Conservation (phyloP, 2,329 filamentous ascomycete species). For the Xenoacremonium recifei region DNA sequence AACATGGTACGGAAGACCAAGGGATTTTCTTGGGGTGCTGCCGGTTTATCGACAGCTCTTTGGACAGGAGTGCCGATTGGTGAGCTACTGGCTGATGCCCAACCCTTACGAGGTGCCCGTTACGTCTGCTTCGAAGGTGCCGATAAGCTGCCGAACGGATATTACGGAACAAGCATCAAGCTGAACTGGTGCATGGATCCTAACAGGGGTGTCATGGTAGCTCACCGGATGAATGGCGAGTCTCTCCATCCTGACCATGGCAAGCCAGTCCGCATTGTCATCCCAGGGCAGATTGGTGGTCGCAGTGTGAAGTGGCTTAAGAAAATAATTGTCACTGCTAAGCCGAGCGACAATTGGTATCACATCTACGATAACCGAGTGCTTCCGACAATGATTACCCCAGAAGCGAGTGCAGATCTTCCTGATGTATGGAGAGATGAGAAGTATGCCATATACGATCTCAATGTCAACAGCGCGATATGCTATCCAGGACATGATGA, state of each 20-base stretch:
- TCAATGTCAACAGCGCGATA: conserved; percentile 82
- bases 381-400: conserved; percentile 80
- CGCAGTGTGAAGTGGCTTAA: conserved; percentile 93
- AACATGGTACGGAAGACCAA: conserved; percentile 89
- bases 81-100: conserved; percentile 68
- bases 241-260: conserved; percentile 79
- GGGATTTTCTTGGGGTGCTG: conserved; percentile 91
- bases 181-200: conserved; percentile 85
- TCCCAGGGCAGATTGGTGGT: conserved; percentile 89
- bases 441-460: conserved; percentile 87
- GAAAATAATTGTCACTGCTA: conserved; percentile 72
- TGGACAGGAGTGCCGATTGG: conserved; percentile 81
- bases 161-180: conserved; percentile 85
- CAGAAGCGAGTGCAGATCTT: conserved; percentile 73
- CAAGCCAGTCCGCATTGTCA: conserved; percentile 75
- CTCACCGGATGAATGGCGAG: conserved; percentile 89
- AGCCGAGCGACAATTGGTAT: conserved; percentile 90
- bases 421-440: conserved; percentile 84
- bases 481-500: conserved; percentile 81
- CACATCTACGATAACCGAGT: conserved; percentile 94
- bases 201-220: conserved; percentile 80
- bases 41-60: conserved; percentile 80
- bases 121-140: conserved; percentile 93
- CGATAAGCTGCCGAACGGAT: conserved; percentile 83
- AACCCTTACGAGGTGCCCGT: conserved; percentile 66